Percentiles rank a stretch among this genome's conserved stretches.
Conservation (phyloP, 768 basidiomycete species). For the Tulasnella sp. region DNA sequence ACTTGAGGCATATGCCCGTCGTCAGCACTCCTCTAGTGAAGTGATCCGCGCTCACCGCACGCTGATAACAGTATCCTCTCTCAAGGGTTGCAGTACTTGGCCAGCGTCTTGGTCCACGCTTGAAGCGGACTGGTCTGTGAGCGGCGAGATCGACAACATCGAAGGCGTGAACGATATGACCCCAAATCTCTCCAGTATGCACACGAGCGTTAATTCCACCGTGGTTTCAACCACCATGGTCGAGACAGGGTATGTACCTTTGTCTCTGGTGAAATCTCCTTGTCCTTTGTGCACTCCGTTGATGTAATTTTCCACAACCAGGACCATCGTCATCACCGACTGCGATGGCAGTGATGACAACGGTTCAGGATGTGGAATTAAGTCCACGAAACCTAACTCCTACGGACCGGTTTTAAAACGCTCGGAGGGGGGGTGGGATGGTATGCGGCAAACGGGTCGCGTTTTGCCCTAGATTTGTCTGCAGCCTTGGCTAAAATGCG, state of each 20-base stretch:
- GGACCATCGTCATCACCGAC: neutral
- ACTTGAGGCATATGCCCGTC: conserved; percentile 16
- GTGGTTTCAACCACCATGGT: conserved; percentile 10
- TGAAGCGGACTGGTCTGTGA: neutral
- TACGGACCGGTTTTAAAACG: conserved; percentile 15
- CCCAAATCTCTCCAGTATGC: conserved; percentile 17
- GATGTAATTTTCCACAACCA: neutral
- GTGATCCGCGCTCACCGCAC: neutral
- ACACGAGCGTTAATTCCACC: conserved; percentile 17
- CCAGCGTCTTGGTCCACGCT: conserved; percentile 19
- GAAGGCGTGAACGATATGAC: conserved; percentile 18
- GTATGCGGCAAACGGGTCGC: conserved; percentile 21
- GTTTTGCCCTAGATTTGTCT: too few species aligned
- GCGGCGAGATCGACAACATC: conserved; percentile 19
- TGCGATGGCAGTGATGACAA: conserved; percentile 19
- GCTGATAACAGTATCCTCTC: neutral
- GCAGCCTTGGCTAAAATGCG: too few species aligned
- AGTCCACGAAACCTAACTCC: conserved; percentile 1
- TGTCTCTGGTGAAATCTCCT: neutral
- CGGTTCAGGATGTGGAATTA: conserved; percentile 27
- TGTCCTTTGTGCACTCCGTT: too few species aligned
- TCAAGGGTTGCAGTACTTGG: conserved; percentile 15
- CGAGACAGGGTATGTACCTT: conserved; percentile 16
- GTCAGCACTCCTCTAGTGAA: neutral
- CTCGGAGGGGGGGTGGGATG: conserved; percentile 27